Conservation (phyloP, 163 green algal genomes). For the Scenedesmus sp. region DNA sequence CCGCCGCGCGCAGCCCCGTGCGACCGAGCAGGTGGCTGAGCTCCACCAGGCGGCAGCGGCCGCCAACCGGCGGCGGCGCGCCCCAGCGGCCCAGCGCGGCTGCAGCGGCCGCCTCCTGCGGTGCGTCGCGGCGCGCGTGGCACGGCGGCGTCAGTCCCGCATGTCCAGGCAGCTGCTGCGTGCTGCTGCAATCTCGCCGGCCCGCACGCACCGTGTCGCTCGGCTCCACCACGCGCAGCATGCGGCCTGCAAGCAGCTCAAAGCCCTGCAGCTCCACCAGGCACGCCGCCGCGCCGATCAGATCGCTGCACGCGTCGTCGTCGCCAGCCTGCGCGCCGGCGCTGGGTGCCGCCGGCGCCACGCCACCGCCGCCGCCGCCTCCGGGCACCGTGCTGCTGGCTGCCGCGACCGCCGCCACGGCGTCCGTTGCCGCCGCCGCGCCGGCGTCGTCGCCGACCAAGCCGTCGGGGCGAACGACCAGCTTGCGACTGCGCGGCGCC, state of each 20-base stretch:
- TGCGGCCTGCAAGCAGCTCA: constrained; percentile 33
- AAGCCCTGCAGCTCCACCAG: constrained; percentile 32
- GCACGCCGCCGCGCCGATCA: no score
- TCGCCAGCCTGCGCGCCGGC: no score
- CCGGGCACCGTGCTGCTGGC: neutral
- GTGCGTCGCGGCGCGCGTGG: no score
- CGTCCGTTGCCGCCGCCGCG: neutral
- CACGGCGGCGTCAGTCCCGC: no score
- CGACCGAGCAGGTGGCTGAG: constrained; percentile 12
- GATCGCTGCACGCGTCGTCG: no score
- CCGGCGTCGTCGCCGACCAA: constrained; percentile 7
- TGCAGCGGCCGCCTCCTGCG: no score
- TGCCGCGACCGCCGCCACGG: neutral
- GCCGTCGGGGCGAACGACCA: constrained; percentile 18
- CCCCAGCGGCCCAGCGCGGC: neutral
- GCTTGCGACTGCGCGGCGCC: neutral
- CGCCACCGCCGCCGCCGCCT: neutral
- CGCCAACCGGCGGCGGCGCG: neutral
- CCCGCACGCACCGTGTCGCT: neutral
- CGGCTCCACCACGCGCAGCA: constrained; percentile 5
- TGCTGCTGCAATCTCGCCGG: no score
- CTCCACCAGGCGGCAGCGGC: neutral
- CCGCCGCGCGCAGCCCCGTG: constrained; percentile 6
- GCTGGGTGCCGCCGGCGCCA: neutral
- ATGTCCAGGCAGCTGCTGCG: no score